Evolutionary conservation across 768 basidiomycete species (phyloP).

Genomic region (Hericium erinaceus): DNA sequence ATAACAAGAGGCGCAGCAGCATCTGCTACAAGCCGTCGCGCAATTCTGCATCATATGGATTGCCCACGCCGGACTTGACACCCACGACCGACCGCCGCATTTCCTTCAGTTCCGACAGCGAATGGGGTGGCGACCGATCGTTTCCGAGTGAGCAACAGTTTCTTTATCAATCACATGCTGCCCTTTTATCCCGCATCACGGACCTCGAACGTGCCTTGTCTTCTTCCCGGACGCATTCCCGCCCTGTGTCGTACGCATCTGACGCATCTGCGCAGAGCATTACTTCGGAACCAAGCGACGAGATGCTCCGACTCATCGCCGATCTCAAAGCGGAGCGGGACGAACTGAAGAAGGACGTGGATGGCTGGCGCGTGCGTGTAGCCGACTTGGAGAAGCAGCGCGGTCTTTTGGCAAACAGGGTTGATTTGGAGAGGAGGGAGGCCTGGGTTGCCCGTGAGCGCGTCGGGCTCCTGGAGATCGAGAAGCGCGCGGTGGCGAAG

Average conservation of each 20-base stretch:
- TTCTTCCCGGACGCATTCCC: conserved; percentile 33
- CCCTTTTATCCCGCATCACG: conserved; percentile 72
- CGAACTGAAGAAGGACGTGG: conserved; percentile 78
- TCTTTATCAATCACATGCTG: conserved; percentile 76
- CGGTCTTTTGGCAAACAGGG: conserved; percentile 51
- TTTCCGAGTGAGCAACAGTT: conserved; percentile 66
- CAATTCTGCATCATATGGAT: conserved; percentile 28
- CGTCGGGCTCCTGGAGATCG: conserved; percentile 53
- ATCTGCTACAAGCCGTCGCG: conserved; percentile 62
- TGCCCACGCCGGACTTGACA: conserved; percentile 71
- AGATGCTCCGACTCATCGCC: conserved; percentile 65
- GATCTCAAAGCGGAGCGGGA: conserved; percentile 86
- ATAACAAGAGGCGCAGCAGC: conserved; percentile 47
- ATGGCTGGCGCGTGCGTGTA: conserved; percentile 77
- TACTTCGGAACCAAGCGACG: conserved; percentile 52
- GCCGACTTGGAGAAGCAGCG: conserved; percentile 66
- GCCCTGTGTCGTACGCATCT: conserved; percentile 39
- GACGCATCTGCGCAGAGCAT: conserved; percentile 26
- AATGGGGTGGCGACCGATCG: conserved; percentile 15
- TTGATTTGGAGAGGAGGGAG: conserved; percentile 74
- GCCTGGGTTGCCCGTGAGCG: conserved; percentile 79
- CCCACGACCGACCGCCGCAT: conserved; percentile 45
- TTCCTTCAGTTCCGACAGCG: conserved; percentile 26
- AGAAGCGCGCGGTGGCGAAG: conserved; percentile 50
- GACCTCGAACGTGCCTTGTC: conserved; percentile 68